Evolutionary conservation across 345 rosid species (phyloP), one percentile per base, ranked within the genome.

Genomic region (Boechera stricta): DNA sequence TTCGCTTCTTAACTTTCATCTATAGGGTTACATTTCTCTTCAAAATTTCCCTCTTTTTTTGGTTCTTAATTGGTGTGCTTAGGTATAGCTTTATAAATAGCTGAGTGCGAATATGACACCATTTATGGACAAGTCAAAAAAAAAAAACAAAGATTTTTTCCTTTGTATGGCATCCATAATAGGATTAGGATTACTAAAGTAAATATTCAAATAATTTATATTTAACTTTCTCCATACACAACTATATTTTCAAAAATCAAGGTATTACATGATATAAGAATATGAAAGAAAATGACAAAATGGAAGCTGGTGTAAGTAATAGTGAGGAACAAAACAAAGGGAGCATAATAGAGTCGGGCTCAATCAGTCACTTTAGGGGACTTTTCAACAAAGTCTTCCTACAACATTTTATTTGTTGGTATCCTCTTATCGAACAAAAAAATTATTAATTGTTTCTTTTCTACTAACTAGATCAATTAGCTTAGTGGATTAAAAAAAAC

Each of bases 371-470:
- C 70, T 76, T 53, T 61, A 60, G 54, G 11, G 18, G 13, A 52
- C 74, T 76, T 76, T 68, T 6, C 61, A 51, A 59, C 62, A 60
- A 76, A 60, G 35, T 51, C 28, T 74, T 64, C 71, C 60, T 48
- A 10, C 58, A 26, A 57, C 67, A 67, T 57, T 74, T 64, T 42
- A 24, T 49, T 36, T 49, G 38, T 36, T 59, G 38, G 38, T 51
- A 21, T 47, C 65, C 42, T 57, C 54, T 44, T 56, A 11, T 70
- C 8, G 3, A 66, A 18, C 10, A 9, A 26, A 18, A 13, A 15
- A 41, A 11, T 15, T 24, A 28, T 31, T 21, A 10, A 18, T 39
- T 35, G 8, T 61, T 10, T 10, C 1, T 12, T 64, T 48, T 15
- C 12, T 12, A 2, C 55, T 45, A 47, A 32, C 41, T 65, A 26